phyloP scores from a whole-genome alignment of 2,329 filamentous ascomycete genomes.

The Aspergillus japonicus region DNA sequence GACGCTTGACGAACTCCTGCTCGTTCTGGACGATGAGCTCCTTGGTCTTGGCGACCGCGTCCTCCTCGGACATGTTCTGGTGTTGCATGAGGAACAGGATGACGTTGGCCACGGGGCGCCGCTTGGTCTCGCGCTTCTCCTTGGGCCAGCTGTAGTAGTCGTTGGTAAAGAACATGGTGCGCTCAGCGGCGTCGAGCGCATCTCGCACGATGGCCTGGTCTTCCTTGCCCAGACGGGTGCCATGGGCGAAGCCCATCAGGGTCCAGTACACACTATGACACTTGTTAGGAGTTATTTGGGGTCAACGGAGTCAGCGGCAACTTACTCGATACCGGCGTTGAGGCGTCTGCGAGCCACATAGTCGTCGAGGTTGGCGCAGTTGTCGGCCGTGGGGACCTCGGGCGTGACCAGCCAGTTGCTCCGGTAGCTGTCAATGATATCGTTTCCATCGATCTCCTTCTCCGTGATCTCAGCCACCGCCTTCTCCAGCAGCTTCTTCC shows the following conservation, averaged over 20 bases:
- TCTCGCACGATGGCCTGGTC: constrained; percentile 13
- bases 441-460: constrained; percentile 13
- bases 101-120: constrained; percentile 12
- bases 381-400: constrained; percentile 13
- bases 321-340: constrained; percentile 15
- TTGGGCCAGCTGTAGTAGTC: constrained; percentile 19
- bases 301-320: not conserved
- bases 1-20: constrained; percentile 12
- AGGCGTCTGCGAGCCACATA: constrained; percentile 13
- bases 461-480: constrained; percentile 10
- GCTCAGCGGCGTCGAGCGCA: constrained; percentile 13
- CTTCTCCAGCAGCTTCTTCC: constrained; percentile 11
- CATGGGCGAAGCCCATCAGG: constrained; percentile 15
- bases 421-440: constrained; percentile 16
- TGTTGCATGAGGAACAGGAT: constrained; percentile 13
- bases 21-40: constrained; percentile 13
- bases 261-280: constrained; percentile 13
- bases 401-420: constrained; percentile 15
- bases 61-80: constrained; percentile 14
- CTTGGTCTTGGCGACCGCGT: constrained; percentile 10
- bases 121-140: constrained; percentile 11
- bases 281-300: not conserved
- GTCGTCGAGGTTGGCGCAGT: constrained; percentile 14
- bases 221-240: constrained; percentile 14
- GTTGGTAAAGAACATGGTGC: constrained; percentile 17